phyloP scores from a whole-genome alignment of 306 rosid species.

The Macrotyloma uniflorum region DNA sequence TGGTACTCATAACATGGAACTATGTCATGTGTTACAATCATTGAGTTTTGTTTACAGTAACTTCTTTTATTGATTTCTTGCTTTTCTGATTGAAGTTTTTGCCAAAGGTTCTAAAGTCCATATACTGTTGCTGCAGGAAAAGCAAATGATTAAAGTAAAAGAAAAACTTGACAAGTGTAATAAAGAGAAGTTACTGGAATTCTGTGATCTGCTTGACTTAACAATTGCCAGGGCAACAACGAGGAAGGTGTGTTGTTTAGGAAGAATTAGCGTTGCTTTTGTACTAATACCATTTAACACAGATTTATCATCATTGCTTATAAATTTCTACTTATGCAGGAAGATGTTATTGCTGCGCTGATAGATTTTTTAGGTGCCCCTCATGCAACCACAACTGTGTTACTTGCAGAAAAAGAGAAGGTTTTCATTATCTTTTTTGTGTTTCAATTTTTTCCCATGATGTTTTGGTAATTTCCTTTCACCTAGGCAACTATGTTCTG shows the following conservation, averaged over 20 bases:
- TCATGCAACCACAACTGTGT: slow-evolving; percentile 69
- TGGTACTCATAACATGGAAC: slow-evolving; percentile 3
- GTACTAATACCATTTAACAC: slow-evolving; percentile 18
- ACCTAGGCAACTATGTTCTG: not conserved
- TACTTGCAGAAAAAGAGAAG: slow-evolving; percentile 83
- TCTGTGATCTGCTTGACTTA: slow-evolving; percentile 80
- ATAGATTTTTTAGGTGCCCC: slow-evolving; percentile 86
- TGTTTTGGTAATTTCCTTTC: not conserved
- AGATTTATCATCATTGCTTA: slow-evolving; percentile 1
- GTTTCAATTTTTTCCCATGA: not conserved
- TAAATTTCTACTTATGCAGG: slow-evolving; percentile 57
- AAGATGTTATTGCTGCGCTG: slow-evolving; percentile 74
- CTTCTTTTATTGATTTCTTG: slow-evolving; percentile 12
- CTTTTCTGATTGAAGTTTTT: not conserved
- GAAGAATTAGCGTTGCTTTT: slow-evolving; percentile 24
- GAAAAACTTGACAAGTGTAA: slow-evolving; percentile 89
- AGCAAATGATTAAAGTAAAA: slow-evolving; percentile 81
- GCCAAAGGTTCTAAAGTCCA: slow-evolving; percentile 27
- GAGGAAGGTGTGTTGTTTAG: slow-evolving; percentile 71
- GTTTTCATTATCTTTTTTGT: slow-evolving; percentile 37
- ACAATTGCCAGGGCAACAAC: slow-evolving; percentile 63
- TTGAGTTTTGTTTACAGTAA: slow-evolving; percentile 2
- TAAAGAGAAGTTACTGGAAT: slow-evolving; percentile 86
- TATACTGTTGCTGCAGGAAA: slow-evolving; percentile 63
- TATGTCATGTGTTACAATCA: not conserved